A percentile compares a stretch with the other conserved stretches of the same genome.
Evolutionary conservation across 306 rosid species (phyloP).

Genomic region (Prunus dulcis): DNA sequence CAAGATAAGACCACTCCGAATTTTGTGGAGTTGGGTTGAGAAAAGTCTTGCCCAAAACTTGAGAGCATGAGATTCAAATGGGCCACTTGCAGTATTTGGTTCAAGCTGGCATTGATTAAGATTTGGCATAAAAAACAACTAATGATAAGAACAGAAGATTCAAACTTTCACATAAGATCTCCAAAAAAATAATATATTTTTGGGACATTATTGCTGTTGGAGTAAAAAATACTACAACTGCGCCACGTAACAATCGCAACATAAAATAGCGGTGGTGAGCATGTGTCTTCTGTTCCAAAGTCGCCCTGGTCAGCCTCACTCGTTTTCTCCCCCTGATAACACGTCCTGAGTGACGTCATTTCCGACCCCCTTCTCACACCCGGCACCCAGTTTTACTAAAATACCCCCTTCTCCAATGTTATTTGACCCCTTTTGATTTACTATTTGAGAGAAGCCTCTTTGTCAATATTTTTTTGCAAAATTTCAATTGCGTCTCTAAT

Average conservation of each 20-base stretch:
- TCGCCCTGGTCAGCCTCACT: not conserved
- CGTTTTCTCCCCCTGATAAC: not conserved
- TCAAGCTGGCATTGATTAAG: no score
- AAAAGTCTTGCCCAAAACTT: no score
- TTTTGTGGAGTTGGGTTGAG: no score
- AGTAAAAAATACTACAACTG: not conserved
- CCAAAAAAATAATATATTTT: not conserved
- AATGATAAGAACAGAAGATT: no score
- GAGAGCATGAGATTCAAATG: no score
- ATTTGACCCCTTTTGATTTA: not conserved
- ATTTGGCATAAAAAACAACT: no score
- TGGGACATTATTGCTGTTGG: not conserved
- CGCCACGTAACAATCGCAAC: not conserved
- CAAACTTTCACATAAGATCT: not conserved
- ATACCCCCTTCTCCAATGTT: not conserved
- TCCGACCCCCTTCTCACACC: not conserved
- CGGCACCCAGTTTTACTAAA: not conserved
- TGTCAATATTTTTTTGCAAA: no score
- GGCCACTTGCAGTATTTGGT: no score
- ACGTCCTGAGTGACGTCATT: constrained; percentile 9
- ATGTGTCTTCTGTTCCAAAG: not conserved
- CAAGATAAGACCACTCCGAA: no score
- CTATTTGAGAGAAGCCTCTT: no score
- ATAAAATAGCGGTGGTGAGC: not conserved
- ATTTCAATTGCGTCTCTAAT: no score